Base-by-base conservation (phyloP, 169 alveolate genomes). In the Plasmodium blacklocki region DNA sequence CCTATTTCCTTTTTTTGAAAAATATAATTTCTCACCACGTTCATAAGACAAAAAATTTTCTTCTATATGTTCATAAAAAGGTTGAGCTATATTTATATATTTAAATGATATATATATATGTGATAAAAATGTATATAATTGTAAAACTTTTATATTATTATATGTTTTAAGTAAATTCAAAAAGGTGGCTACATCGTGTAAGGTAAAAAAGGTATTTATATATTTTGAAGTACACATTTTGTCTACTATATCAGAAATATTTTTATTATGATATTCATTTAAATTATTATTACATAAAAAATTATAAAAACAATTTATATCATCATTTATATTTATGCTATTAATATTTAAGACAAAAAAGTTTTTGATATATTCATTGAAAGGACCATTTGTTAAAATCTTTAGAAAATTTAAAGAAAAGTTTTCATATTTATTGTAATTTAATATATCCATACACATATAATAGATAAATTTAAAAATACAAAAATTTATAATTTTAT, bases 171-270 rank as follows among this genome's bases (percentile, higher is more conserved):
- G 52, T 18, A 83, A 83, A 83, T 11, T 18, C 74, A 83, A 39
- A 21, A 83, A 83, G 11, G 80, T 14, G 19, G 91, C 54, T 50
- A 83, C 62, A 50, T 83, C 91, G 43, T 83, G 91, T 7, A 83
- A 60, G 43, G 68, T 83, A 63, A 70, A 83, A 66, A 39, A 43
- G 78, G 64, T 78, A 45, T 32, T 14, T 45, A n/a, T 50, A 50
- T 26, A 12, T 78, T 21, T 78, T 4, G 76, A 58, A 45, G 19
- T 64, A 63, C 9, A 49, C 23, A 58, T 70, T 47, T 50, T 18
- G 26, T 14, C 32, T 12, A 14, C 49, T 0, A 50, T n/a, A 29
- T 43, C 2, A n/a, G 14, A 6, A 18, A 18, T 50, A 32, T 60
- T 72, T 56, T 15, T 15, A 56, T 56, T 56, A 56, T 56, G 21